Evolutionary conservation across 2,329 filamentous ascomycete species (phyloP).

Genomic region (Epichloe amarillans): DNA sequence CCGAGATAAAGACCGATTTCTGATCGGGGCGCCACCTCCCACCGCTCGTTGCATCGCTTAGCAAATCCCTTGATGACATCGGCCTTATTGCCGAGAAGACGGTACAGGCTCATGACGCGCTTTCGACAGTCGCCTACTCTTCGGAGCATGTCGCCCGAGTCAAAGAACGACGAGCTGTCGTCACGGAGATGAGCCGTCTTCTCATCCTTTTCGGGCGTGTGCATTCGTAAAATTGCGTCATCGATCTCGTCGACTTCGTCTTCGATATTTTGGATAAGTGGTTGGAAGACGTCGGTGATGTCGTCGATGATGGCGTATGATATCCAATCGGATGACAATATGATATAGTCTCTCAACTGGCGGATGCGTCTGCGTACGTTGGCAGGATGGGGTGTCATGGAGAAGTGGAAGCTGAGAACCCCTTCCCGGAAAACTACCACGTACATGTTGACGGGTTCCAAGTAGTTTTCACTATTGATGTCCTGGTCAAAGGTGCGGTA

Average conservation of each 20-base stretch:
- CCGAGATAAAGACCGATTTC: slow-evolving; percentile 97
- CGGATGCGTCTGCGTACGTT: slow-evolving; percentile 90
- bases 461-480: slow-evolving; percentile 71
- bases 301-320: slow-evolving; percentile 97
- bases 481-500: slow-evolving; percentile 98
- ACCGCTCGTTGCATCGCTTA: slow-evolving; percentile 95
- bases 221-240: slow-evolving; percentile 73
- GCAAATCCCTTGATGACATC: slow-evolving; percentile 99
- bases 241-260: slow-evolving; percentile 96
- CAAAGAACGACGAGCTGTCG: slow-evolving; percentile 28
- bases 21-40: slow-evolving; percentile 86
- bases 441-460: slow-evolving; percentile 96
- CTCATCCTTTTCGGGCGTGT: slow-evolving; percentile 41
- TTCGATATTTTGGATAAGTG: slow-evolving; percentile 84
- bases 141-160: slow-evolving; percentile 69
- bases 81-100: slow-evolving; percentile 88
- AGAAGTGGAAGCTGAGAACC: slow-evolving; percentile 92
- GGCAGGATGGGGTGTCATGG: slow-evolving; percentile 87
- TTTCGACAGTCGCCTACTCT: slow-evolving; percentile 90
- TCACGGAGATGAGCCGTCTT: slow-evolving; percentile 34
- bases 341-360: slow-evolving; percentile 85
- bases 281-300: slow-evolving; percentile 91
- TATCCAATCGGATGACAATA: slow-evolving; percentile 92
- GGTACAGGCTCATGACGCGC: slow-evolving; percentile 92
- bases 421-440: slow-evolving; percentile 94